A percentile compares a stretch with the other conserved stretches of the same genome.
Conservation (phyloP, 2,329 filamentous ascomycete genomes). For the Coniochaeta hoffmannii region DNA sequence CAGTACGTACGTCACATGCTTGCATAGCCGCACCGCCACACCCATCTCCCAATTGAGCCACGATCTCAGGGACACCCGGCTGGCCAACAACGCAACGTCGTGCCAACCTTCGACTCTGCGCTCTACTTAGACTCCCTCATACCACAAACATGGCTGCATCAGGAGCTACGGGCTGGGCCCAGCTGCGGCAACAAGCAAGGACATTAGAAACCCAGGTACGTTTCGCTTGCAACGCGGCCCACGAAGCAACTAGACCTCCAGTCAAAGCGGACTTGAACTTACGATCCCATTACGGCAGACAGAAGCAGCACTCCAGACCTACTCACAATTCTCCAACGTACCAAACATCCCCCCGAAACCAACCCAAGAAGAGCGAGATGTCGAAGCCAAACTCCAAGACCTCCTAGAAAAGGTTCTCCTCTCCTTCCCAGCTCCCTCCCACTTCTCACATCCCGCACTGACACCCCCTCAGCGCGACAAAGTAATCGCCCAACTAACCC, state of each 20-base stretch:
- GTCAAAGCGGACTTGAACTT: background rate
- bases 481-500: constrained; percentile 73
- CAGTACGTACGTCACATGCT: constrained; percentile 1
- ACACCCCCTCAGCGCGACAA: constrained; percentile 61
- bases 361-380: constrained; percentile 73
- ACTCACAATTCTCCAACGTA: constrained; percentile 82
- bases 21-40: background rate
- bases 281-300: constrained; percentile 48
- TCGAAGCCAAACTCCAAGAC: constrained; percentile 76
- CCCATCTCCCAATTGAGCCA: background rate
- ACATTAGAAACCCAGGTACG: constrained; percentile 81
- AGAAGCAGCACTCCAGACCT: constrained; percentile 73
- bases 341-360: constrained; percentile 75
- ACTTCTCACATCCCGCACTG: constrained; percentile 4
- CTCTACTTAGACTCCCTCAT: background rate
- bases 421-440: background rate
- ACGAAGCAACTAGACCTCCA: background rate
- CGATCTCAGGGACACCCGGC: background rate
- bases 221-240: background rate
- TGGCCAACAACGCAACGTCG: constrained; percentile 1
- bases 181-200: constrained; percentile 87
- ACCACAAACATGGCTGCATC: constrained; percentile 15
- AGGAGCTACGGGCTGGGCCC: constrained; percentile 69
- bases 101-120: background rate
- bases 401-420: constrained; percentile 63